Percentiles rank a stretch among this genome's conserved stretches.
These are phyloP conservation scores for Laguncularia racemosa DNA, from an alignment of 345 rosid genomes.

Conservation along the genomic window DNA sequence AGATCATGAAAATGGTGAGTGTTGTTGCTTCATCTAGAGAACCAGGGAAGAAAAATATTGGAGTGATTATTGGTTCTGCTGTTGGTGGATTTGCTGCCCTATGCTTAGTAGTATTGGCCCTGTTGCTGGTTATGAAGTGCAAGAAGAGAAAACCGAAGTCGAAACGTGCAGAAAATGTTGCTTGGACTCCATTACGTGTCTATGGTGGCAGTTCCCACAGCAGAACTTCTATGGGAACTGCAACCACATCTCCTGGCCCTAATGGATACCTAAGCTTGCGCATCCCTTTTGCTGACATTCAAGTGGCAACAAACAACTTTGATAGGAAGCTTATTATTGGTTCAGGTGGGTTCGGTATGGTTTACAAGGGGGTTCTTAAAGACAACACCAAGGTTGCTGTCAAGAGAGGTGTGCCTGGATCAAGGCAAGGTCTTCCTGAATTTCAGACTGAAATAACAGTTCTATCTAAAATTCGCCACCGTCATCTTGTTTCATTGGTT, in stretches of 20 bases:
- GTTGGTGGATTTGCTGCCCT: slow-evolving; percentile 53
- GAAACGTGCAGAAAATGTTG: slow-evolving; percentile 50
- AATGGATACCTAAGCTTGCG: slow-evolving; percentile 57
- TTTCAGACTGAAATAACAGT: slow-evolving; percentile 82
- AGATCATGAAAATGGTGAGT: slow-evolving; percentile 70
- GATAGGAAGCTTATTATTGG: slow-evolving; percentile 63
- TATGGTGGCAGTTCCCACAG: slow-evolving; percentile 64
- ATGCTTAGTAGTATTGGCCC: slow-evolving; percentile 18
- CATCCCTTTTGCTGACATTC: slow-evolving; percentile 72
- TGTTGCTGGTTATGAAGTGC: slow-evolving; percentile 31
- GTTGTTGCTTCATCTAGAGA: slow-evolving; percentile 15
- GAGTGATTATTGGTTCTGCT: slow-evolving; percentile 49
- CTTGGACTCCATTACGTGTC: slow-evolving; percentile 77
- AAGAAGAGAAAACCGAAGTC: slow-evolving; percentile 28
- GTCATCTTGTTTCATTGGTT: slow-evolving; percentile 87
- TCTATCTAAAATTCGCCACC: slow-evolving; percentile 80
- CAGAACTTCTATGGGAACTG: slow-evolving; percentile 67
- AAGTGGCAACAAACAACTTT: slow-evolving; percentile 69
- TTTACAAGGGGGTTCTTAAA: slow-evolving; percentile 69
- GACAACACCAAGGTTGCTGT: slow-evolving; percentile 81
- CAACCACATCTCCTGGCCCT: slow-evolving; percentile 42
- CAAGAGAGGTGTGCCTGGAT: slow-evolving; percentile 84
- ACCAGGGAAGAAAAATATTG: slow-evolving; percentile 29
- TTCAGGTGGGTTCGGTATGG: slow-evolving; percentile 95
- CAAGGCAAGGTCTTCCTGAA: slow-evolving; percentile 94